These are phyloP conservation scores for Lumnitzera racemosa DNA, from an alignment of 345 rosid species.

Conservation along the genomic window DNA sequence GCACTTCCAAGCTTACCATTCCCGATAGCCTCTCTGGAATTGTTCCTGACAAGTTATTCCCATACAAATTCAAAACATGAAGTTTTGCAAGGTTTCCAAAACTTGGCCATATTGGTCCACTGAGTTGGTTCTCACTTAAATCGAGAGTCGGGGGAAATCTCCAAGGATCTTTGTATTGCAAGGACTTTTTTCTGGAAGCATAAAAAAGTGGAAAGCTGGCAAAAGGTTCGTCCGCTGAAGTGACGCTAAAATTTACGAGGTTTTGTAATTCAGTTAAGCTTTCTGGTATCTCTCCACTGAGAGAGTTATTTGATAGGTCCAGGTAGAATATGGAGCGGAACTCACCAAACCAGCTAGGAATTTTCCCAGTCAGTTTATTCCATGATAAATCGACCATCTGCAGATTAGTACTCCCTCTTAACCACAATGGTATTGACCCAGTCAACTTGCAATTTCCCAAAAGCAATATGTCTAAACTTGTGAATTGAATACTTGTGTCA, in stretches of 20 bases:
- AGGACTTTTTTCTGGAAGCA: not conserved
- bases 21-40: slow-evolving; percentile 2
- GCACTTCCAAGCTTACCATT: slow-evolving; percentile 4
- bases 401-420: slow-evolving; percentile 10
- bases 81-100: slow-evolving; percentile 8
- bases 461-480: slow-evolving; percentile 1
- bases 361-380: slow-evolving; percentile 12
- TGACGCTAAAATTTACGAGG: not conserved
- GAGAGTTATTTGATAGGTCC: slow-evolving; percentile 13
- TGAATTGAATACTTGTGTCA: slow-evolving; percentile 4
- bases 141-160: slow-evolving; percentile 8
- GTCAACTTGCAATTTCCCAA: not conserved
- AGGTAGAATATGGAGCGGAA: slow-evolving; percentile 12
- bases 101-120: slow-evolving; percentile 9
- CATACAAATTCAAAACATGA: slow-evolving; percentile 1
- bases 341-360: slow-evolving; percentile 12
- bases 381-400: slow-evolving; percentile 14
- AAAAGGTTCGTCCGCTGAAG: slow-evolving; percentile 1
- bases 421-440: slow-evolving; percentile 11
- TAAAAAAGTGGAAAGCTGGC: not conserved
- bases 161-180: not conserved
- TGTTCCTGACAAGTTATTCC: slow-evolving; percentile 10
- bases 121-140: slow-evolving; percentile 7
- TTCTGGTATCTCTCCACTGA: slow-evolving; percentile 12
- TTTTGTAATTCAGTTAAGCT: not conserved